These are phyloP conservation scores for Microcyclosporella mali DNA, from an alignment of 2,329 filamentous ascomycete species.

Conservation along the genomic window DNA sequence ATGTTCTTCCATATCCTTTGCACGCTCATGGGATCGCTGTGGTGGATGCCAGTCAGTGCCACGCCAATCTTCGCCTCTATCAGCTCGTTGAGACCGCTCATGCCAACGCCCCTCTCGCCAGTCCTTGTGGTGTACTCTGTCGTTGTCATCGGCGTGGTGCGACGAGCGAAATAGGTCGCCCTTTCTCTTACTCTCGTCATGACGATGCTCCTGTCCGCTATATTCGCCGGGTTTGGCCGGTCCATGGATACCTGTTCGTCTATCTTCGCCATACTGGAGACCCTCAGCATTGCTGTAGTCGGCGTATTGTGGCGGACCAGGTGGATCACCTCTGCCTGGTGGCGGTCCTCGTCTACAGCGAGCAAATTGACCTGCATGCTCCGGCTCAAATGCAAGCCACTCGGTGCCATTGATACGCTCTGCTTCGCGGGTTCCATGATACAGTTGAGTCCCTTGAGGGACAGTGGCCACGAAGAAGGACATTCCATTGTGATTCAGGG, in stretches of 20 bases:
- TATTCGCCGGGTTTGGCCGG: background rate
- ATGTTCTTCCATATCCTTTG: slow-evolving; percentile 1
- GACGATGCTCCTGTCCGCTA: too few species aligned
- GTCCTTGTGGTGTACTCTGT: background rate
- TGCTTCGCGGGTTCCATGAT: slow-evolving; percentile 53
- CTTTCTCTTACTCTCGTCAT: background rate
- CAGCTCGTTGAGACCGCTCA: background rate
- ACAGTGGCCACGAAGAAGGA: slow-evolving; percentile 62
- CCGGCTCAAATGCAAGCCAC: slow-evolving; percentile 72
- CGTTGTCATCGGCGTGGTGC: background rate
- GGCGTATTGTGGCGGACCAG: background rate
- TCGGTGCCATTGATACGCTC: slow-evolving; percentile 51
- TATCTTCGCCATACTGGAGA: too few species aligned
- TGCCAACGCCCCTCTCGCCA: background rate
- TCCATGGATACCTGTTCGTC: background rate
- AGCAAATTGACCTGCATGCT: slow-evolving; percentile 65
- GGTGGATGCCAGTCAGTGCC: slow-evolving; percentile 5
- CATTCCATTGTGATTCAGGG: slow-evolving; percentile 69
- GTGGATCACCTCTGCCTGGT: slow-evolving; percentile 7
- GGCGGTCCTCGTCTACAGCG: slow-evolving; percentile 21
- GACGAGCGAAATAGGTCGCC: background rate
- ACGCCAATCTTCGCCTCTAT: slow-evolving; percentile 5
- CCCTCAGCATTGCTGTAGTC: background rate
- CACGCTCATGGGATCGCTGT: slow-evolving; percentile 1
- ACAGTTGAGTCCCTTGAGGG: slow-evolving; percentile 58